Base-by-base conservation (phyloP, 306 rosid genomes). In the Dryas alaskensis region DNA sequence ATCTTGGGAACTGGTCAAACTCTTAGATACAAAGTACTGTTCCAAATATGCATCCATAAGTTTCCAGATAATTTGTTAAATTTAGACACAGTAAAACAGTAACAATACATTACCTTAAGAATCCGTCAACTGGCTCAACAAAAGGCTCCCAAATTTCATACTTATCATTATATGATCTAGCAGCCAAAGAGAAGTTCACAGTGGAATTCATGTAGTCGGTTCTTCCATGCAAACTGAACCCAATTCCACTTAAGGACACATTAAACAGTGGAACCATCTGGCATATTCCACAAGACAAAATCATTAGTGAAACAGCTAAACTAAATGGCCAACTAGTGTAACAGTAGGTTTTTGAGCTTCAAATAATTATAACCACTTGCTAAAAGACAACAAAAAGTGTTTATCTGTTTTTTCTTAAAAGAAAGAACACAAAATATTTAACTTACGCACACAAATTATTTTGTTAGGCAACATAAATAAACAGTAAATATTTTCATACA, bases 221-320 rank as follows among this genome's bases (percentile, higher is more conserved):
- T 81, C 95, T 85, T 87, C 95, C 96, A 69, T 88, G 97, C 60
- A 89, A 80, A 57, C 85, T 83, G 78, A 87, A 87, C 70, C 87
- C 84, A 70, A 94, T 76, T 75, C 95, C 97, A 81, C 82, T 84
- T 70, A 88, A 77, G 66, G 97, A 94, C 67, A 89, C 72, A 86
- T 94, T 94, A 86, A 90, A 94, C 92, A 94, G 81, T 50, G 99
- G 99, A 86, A 94, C 99, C 99, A 89, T 94, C 99, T 94, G 96
- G 70, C 67, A 70, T 57, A 76, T 39, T 66, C 51, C 70, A 74
- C 60, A 55, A 65, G 51, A 74, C 64, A 82, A 57, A 57, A 65
- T 27, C 6, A 77, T 65, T 50, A 77, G 70, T 31, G 53, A 65
- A 44, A 60, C 31, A 54, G 60, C 10, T 16, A 25, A 8, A 58